Percentiles rank a stretch among this genome's conserved stretches.
Evolutionary conservation across 768 basidiomycete species (phyloP).

Genomic region (Lepiota venenata): DNA sequence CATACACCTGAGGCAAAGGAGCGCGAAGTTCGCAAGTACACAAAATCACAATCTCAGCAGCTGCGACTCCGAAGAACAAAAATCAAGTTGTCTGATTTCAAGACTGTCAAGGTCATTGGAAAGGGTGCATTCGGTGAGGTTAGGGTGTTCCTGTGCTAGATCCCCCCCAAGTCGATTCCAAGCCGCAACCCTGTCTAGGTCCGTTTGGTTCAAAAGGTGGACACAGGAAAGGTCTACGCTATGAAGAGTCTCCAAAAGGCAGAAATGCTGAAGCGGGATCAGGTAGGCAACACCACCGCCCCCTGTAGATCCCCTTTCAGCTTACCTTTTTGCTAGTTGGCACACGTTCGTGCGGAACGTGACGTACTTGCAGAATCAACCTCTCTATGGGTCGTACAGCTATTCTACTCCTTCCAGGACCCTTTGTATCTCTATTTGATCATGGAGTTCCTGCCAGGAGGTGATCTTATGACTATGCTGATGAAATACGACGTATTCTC

Average conservation of each 20-base stretch:
- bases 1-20: conserved; percentile 80
- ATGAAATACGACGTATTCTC: conserved; percentile 99
- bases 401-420: conserved; percentile 99
- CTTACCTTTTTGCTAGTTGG: conserved; percentile 54
- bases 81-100: conserved; percentile 90
- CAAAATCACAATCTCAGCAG: conserved; percentile 80
- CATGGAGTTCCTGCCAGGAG: conserved; percentile 85
- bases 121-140: conserved; percentile 99
- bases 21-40: conserved; percentile 83
- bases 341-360: conserved; percentile 95
- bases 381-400: conserved; percentile 95
- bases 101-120: conserved; percentile 97
- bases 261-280: conserved; percentile 99
- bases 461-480: conserved; percentile 99
- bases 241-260: conserved; percentile 99
- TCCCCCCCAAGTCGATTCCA: conserved; percentile 9
- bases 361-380: conserved; percentile 97
- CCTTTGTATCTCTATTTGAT: conserved; percentile 93
- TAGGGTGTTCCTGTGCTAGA: conserved; percentile 18
- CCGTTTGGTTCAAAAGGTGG: conserved; percentile 92
- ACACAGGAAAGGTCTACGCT: conserved; percentile 97
- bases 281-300: conserved; percentile 48
- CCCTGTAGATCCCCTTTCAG: neutral
- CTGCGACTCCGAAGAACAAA: conserved; percentile 91
- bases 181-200: conserved; percentile 47